Evolutionary conservation across 1,284 basidiomycete species (phyloP).

Genomic region (Apiotrichum veenhuisii): DNA sequence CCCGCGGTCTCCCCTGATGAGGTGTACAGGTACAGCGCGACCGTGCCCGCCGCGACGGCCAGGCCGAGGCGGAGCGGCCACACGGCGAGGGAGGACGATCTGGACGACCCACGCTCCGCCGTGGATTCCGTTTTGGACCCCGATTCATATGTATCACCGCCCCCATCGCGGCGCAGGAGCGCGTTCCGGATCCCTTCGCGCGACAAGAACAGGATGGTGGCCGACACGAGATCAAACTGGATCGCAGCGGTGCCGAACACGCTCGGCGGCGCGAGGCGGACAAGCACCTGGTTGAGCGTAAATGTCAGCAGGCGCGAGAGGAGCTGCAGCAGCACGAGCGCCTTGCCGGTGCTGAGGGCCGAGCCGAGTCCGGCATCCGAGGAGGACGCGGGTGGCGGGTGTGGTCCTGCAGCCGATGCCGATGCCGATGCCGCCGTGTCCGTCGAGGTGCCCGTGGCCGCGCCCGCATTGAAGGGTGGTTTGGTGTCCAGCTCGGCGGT

Average conservation of each 20-base stretch:
- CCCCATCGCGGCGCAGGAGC: slow-evolving; percentile 53
- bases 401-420: not conserved
- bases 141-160: too few species aligned
- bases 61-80: slow-evolving; percentile 60
- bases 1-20: slow-evolving; percentile 55
- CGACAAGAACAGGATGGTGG: slow-evolving; percentile 85
- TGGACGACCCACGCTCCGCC: not conserved
- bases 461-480: too few species aligned
- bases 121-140: too few species aligned
- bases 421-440: too few species aligned
- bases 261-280: slow-evolving; percentile 77
- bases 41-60: slow-evolving; percentile 56
- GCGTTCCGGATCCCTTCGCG: slow-evolving; percentile 86
- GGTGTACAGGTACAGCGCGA: slow-evolving; percentile 55
- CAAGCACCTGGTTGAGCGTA: slow-evolving; percentile 73
- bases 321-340: slow-evolving; percentile 81
- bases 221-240: slow-evolving; percentile 79
- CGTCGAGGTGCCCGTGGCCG: too few species aligned
- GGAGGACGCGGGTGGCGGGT: not conserved
- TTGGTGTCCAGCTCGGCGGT: not conserved
- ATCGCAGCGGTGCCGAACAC: slow-evolving; percentile 83
- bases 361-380: not conserved
- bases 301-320: slow-evolving; percentile 81
- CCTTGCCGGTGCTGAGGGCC: slow-evolving; percentile 53
- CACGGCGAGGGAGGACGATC: slow-evolving; percentile 47